Evolutionary conservation across 2,329 filamentous ascomycete genomes (phyloP).

Genomic region (Sporothrix mexicana): DNA sequence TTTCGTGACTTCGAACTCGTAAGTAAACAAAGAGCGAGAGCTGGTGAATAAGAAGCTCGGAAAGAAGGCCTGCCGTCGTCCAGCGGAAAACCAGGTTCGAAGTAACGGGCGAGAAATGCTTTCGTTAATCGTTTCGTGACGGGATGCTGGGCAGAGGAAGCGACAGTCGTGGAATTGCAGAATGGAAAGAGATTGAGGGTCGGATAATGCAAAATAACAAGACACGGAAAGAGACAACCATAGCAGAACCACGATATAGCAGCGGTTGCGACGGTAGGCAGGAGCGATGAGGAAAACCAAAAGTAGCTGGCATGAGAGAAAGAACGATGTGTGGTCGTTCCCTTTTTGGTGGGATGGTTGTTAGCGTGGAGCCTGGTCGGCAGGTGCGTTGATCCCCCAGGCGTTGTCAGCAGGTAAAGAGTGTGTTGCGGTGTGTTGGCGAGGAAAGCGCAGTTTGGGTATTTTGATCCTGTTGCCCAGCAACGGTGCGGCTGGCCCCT

Average conservation of each 20-base stretch:
- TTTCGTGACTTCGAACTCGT: not conserved
- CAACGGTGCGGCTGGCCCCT: slow-evolving; percentile 20
- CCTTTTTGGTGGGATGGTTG: slow-evolving; percentile 20
- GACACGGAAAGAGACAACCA: slow-evolving; percentile 7
- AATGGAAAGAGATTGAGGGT: not conserved
- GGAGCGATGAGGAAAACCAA: not conserved
- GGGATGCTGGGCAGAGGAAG: not conserved
- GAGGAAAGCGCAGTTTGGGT: slow-evolving; percentile 17
- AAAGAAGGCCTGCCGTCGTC: not conserved
- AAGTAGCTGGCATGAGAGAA: slow-evolving; percentile 23
- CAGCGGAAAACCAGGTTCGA: slow-evolving; percentile 9
- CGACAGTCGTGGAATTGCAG: slow-evolving; percentile 1
- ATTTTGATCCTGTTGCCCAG: slow-evolving; percentile 31
- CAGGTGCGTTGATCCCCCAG: slow-evolving; percentile 20
- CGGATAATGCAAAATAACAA: slow-evolving; percentile 26
- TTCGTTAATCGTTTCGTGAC: not conserved
- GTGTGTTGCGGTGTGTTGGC: slow-evolving; percentile 25
- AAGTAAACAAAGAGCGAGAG: slow-evolving; percentile 18
- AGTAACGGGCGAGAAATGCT: slow-evolving; percentile 4
- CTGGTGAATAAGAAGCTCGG: not conserved
- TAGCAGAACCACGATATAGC: slow-evolving; percentile 29
- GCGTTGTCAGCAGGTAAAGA: not conserved
- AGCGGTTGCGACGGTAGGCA: slow-evolving; percentile 14
- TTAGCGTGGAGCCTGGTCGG: slow-evolving; percentile 1
- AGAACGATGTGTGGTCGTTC: slow-evolving; percentile 23